phyloP scores from a whole-genome alignment of 2,329 filamentous ascomycete genomes.

The Colletotrichum shisoi region DNA sequence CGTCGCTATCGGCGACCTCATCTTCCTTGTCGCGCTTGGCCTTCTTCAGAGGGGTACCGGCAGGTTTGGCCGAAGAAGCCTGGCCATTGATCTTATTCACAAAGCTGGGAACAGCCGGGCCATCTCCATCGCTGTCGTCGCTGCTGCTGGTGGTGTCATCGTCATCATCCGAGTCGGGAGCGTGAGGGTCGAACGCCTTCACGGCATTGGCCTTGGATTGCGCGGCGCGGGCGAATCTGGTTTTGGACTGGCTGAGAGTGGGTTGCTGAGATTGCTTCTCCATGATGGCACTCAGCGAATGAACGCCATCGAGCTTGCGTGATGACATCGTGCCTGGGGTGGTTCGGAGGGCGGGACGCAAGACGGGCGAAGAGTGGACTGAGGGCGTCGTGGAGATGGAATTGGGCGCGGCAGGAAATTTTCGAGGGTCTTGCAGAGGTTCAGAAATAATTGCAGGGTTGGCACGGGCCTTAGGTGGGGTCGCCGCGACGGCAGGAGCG shows the following conservation, averaged over 20 bases:
- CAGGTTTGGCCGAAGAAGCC: slow-evolving; percentile 23
- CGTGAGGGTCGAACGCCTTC: slow-evolving; percentile 40
- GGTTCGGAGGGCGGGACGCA: slow-evolving; percentile 6
- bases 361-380: slow-evolving; percentile 11
- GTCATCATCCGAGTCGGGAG: slow-evolving; percentile 33
- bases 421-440: slow-evolving; percentile 28
- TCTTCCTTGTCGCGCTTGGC: slow-evolving; percentile 46
- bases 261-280: slow-evolving; percentile 26
- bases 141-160: slow-evolving; percentile 46
- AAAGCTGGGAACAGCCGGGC: slow-evolving; percentile 2
- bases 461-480: slow-evolving; percentile 29
- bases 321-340: slow-evolving; percentile 34
- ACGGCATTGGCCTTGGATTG: slow-evolving; percentile 40
- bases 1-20: slow-evolving; percentile 56
- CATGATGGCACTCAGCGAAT: slow-evolving; percentile 33
- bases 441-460: slow-evolving; percentile 24
- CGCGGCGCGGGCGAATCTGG: slow-evolving; percentile 18
- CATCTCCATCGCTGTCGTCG: slow-evolving; percentile 39
- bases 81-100: slow-evolving; percentile 33
- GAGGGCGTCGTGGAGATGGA: slow-evolving; percentile 24
- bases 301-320: slow-evolving; percentile 37
- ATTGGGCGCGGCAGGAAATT: slow-evolving; percentile 33
- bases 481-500: slow-evolving; percentile 12
- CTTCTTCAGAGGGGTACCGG: slow-evolving; percentile 34
- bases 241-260: slow-evolving; percentile 14